phyloP scores from a whole-genome alignment of 805 yeast genomes.

The Yamadazyma paraphyllophila region DNA sequence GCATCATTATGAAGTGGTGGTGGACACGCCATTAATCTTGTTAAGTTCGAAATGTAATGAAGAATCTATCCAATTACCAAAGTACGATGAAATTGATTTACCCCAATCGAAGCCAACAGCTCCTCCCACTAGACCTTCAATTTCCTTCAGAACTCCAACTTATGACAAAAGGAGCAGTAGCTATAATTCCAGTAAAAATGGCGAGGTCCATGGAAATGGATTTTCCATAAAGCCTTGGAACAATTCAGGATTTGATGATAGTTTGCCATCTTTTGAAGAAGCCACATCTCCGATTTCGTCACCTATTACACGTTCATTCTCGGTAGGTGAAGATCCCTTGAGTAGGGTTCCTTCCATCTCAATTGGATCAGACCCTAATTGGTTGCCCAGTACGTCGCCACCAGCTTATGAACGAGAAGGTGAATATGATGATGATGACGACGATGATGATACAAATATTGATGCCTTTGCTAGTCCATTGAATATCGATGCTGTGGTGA shows the following conservation, averaged over 20 bases:
- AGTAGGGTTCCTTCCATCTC: slow-evolving; percentile 33
- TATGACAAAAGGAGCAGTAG: slow-evolving; percentile 16
- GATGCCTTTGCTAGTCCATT: slow-evolving; percentile 7
- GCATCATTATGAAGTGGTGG: slow-evolving; percentile 78
- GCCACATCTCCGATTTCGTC: slow-evolving; percentile 51
- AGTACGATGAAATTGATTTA: slow-evolving; percentile 29
- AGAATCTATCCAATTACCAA: slow-evolving; percentile 39
- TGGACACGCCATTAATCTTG: slow-evolving; percentile 68
- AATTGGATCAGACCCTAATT: slow-evolving; percentile 19
- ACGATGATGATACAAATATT: neutral
- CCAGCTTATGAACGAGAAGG: slow-evolving; percentile 14
- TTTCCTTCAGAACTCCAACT: slow-evolving; percentile 40
- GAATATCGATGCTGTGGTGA: slow-evolving; percentile 31
- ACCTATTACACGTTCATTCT: slow-evolving; percentile 36
- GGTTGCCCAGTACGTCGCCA: slow-evolving; percentile 24
- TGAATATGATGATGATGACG: slow-evolving; percentile 3
- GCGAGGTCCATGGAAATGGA: slow-evolving; percentile 23
- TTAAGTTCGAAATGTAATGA: slow-evolving; percentile 43
- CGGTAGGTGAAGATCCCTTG: slow-evolving; percentile 36
- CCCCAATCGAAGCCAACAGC: neutral
- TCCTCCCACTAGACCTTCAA: slow-evolving; percentile 17
- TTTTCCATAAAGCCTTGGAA: slow-evolving; percentile 29
- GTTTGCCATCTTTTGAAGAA: slow-evolving; percentile 64
- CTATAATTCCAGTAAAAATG: slow-evolving; percentile 1
- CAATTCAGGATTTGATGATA: slow-evolving; percentile 19